Conservation (phyloP, 495 filamentous ascomycete species). For the Sordaria brevicollis region DNA sequence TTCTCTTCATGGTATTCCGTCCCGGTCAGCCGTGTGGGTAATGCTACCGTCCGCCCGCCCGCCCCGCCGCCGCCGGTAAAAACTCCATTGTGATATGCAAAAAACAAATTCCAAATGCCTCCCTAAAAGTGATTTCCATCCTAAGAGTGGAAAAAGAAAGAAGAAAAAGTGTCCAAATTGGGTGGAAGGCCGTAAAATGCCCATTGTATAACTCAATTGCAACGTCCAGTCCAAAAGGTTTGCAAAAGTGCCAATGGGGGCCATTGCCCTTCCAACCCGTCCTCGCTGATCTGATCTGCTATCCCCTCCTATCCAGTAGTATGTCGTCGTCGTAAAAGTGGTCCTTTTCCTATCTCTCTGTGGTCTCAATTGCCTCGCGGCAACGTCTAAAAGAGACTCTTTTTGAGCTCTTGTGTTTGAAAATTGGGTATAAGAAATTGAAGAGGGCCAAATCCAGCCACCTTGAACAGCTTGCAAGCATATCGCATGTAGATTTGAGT, state of each 20-base stretch:
- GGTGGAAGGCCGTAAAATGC: not conserved
- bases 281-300: not conserved
- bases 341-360: not conserved
- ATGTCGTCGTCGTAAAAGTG: constrained; percentile 3
- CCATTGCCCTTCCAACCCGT: not conserved
- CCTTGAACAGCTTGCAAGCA: not conserved
- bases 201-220: not conserved
- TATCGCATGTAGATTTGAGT: constrained; percentile 23
- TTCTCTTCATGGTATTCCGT: not conserved
- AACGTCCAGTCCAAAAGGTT: constrained; percentile 10
- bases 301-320: not conserved
- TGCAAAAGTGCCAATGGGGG: constrained; percentile 2
- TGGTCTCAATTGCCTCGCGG: constrained; percentile 17
- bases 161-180: not conserved
- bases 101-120: not conserved
- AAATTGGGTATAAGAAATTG: not conserved
- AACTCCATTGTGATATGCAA: not conserved
- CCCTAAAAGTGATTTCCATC: not conserved
- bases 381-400: constrained; percentile 12
- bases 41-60: not conserved
- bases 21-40: not conserved
- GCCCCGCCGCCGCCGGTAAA: too few species aligned
- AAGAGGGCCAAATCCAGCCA: constrained; percentile 16
- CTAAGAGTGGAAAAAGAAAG: not conserved
- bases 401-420: not conserved